Percentiles rank a stretch among this genome's conserved stretches.
Evolutionary conservation across 2,329 filamentous ascomycete species (phyloP).

Genomic region (Gliomastix tumulicola): DNA sequence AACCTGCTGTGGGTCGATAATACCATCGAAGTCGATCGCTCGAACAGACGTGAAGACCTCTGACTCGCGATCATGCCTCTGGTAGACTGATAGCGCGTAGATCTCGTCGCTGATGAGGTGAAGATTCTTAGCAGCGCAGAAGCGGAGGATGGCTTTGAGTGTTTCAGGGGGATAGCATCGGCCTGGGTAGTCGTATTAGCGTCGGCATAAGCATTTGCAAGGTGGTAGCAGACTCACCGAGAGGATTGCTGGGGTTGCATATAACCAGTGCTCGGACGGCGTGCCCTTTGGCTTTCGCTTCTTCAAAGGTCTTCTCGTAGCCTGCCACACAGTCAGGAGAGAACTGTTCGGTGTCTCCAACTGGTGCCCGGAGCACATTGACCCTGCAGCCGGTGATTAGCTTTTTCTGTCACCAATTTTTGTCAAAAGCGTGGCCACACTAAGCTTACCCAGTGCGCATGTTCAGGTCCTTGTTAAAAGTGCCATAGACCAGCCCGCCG

Average conservation of each 20-base stretch:
- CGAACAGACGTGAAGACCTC: neutral
- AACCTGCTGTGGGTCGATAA: neutral
- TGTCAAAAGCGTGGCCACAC: neutral
- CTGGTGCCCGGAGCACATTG: neutral
- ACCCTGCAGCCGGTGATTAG: neutral
- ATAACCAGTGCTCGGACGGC: neutral
- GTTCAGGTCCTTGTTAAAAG: neutral
- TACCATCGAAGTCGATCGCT: neutral
- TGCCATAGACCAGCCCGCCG: neutral
- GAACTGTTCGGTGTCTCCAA: neutral
- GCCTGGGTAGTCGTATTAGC: neutral
- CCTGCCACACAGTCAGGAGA: neutral
- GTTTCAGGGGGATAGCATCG: neutral
- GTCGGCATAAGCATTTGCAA: too few species aligned
- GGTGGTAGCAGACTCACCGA: neutral
- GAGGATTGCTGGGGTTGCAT: neutral
- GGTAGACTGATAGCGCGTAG: constrained; percentile 6
- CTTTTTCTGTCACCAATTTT: neutral
- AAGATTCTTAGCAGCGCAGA: neutral
- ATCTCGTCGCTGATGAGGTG: neutral
- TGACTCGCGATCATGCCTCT: neutral
- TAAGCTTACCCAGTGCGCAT: neutral
- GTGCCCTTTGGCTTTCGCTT: neutral
- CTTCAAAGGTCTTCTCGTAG: neutral
- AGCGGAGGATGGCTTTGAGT: neutral